Base-by-base conservation (phyloP, 176 grass and related monocot species). In the Dactylis glomerata region DNA sequence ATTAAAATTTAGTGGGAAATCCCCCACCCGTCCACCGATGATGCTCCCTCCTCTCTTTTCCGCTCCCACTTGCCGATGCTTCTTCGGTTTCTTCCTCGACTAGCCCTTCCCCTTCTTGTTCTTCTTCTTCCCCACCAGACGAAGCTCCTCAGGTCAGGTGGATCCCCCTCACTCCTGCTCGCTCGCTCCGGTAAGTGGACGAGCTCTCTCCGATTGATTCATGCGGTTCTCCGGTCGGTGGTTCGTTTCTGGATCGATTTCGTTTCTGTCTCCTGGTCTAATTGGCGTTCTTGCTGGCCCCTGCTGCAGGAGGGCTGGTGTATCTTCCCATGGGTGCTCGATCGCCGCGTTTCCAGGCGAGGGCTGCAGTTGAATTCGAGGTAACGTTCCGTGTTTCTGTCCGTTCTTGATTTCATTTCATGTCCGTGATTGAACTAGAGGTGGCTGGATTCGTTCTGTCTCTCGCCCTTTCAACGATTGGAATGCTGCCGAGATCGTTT, bases 41-140 rank as follows among this genome's bases (percentile, higher is more conserved):
- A 56, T 82, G 28, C 10, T 73, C 17, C 13, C 78, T 76, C 20
- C 77, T 26, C 61, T 34, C 52, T 64, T 64, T 73, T 73, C 41
- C 41, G 41, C 23, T 1, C 81, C 81, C 54, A 63, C 86, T 63
- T 83, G 81, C 64, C 16, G 45, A 69, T 82, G 79, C 77, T 56
- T 52, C 20, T 15, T 31, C n/a, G 51, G 76, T 66, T 87, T 66
- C 85, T 57, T 76, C 68, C 42, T 13, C 68, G 23, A 16, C 55
- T 12, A 52, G 19, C n/a, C 61, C 17, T 15, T 23, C 68, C 7
- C 30, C 62, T 40, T 41, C 54, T 16, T 7, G 10, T 8, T 58
- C 73, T 51, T 32, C 56, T 17, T 6, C 15, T 8, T 57, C 45
- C 57, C 41, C 38, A n/a, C n/a, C n/a, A n/a, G n/a, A n/a, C n/a